Percentiles rank a stretch among this genome's conserved stretches.
phyloP scores from a whole-genome alignment of 2,329 filamentous ascomycete genomes.

The Alternaria panax region DNA sequence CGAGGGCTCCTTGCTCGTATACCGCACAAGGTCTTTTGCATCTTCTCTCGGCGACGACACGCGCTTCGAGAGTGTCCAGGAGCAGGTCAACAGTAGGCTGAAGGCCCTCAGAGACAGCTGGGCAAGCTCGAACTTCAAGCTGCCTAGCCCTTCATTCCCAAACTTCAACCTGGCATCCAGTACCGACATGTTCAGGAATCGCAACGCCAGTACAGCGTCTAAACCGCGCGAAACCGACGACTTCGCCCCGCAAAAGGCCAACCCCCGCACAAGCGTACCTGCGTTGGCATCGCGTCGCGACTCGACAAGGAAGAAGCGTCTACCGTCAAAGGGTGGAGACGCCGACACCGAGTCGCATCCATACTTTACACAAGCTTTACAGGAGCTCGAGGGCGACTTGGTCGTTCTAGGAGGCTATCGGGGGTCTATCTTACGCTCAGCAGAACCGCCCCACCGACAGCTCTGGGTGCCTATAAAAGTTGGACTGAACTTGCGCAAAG shows the following conservation, averaged over 20 bases:
- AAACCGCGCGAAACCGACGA: slow-evolving; percentile 24
- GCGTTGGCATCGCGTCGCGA: slow-evolving; percentile 18
- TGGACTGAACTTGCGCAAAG: slow-evolving; percentile 87
- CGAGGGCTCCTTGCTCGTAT: slow-evolving; percentile 77
- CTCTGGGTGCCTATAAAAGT: slow-evolving; percentile 95
- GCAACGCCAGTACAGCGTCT: slow-evolving; percentile 22
- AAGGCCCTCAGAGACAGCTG: slow-evolving; percentile 91
- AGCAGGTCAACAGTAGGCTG: slow-evolving; percentile 85
- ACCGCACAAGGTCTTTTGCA: slow-evolving; percentile 75
- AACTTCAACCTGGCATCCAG: slow-evolving; percentile 54
- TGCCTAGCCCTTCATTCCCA: slow-evolving; percentile 62
- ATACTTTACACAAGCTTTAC: slow-evolving; percentile 65
- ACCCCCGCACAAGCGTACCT: slow-evolving; percentile 27
- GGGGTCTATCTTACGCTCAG: slow-evolving; percentile 86
- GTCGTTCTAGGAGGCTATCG: slow-evolving; percentile 91
- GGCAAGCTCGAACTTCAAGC: slow-evolving; percentile 80
- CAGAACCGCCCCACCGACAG: slow-evolving; percentile 82
- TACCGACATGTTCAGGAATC: slow-evolving; percentile 38
- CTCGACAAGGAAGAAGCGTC: slow-evolving; percentile 26
- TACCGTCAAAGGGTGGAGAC: slow-evolving; percentile 14
- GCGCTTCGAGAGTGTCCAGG: slow-evolving; percentile 78
- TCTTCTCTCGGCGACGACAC: slow-evolving; percentile 87
- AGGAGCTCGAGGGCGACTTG: slow-evolving; percentile 79
- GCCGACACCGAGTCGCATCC: slow-evolving; percentile 53
- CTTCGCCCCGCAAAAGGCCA: slow-evolving; percentile 21